Conservation (phyloP, 164 flowering plant genomes). For the Brasenia schreberi region DNA sequence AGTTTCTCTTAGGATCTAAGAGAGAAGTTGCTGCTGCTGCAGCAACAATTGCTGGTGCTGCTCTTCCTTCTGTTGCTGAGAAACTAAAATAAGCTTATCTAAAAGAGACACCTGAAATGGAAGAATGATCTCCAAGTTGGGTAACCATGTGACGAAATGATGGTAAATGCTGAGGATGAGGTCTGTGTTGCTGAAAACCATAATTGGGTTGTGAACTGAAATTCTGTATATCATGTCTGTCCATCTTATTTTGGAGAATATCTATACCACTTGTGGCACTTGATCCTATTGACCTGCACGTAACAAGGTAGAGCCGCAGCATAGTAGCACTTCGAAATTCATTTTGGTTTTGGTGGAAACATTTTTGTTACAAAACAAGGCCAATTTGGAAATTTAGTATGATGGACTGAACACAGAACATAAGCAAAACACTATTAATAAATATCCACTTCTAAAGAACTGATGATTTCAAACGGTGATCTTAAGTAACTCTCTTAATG, state of each 20-base stretch:
- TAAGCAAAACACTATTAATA: no score
- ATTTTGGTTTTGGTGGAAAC: no score
- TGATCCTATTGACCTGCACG: no score
- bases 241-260: conserved; percentile 37
- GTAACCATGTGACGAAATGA: conserved; percentile 32
- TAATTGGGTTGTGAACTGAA: conserved; percentile 40
- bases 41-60: conserved; percentile 54
- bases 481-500: no score
- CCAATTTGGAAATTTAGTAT: no score
- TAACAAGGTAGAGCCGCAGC: no score
- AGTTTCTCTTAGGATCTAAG: conserved; percentile 57
- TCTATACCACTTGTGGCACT: conserved; percentile 37
- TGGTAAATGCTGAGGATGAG: conserved; percentile 47
- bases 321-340: no score
- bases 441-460: no score
- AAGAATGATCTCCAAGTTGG: conserved; percentile 37
- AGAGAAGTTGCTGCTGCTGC: conserved; percentile 26
- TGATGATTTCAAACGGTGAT: no score
- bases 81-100: conserved; percentile 60
- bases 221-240: conserved; percentile 39
- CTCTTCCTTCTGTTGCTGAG: conserved; percentile 70
- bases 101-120: conserved; percentile 42
- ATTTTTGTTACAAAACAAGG: no score
- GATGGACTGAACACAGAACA: no score
- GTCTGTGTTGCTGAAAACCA: conserved; percentile 53